Percentiles rank a stretch among this genome's conserved stretches.
These are phyloP conservation scores for Solanum chacoense DNA, from an alignment of 305 asterid genomes.

Conservation along the genomic window DNA sequence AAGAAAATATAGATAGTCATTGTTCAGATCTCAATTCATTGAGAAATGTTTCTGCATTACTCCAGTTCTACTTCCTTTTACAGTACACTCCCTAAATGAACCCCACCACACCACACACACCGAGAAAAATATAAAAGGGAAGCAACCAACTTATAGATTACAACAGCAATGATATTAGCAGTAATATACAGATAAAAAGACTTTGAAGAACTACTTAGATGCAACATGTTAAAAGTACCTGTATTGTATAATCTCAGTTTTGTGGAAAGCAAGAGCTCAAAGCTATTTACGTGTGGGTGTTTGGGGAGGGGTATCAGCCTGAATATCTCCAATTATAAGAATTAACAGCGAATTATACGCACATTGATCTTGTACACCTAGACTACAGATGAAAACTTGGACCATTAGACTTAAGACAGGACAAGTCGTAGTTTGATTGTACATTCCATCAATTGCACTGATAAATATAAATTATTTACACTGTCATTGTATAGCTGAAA, in stretches of 20 bases:
- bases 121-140: background rate
- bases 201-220: background rate
- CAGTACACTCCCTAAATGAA: background rate
- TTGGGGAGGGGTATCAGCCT: background rate
- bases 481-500: background rate
- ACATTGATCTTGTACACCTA: background rate
- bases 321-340: background rate
- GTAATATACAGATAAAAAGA: background rate
- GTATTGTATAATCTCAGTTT: background rate
- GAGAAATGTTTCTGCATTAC: background rate
- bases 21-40: background rate
- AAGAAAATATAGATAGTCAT: background rate
- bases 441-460: background rate
- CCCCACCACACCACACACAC: background rate
- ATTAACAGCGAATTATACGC: background rate
- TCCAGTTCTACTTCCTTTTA: background rate
- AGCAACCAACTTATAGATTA: background rate
- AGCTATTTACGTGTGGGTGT: background rate
- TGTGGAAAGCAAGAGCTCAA: background rate
- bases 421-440: background rate
- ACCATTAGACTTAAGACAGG: background rate
- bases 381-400: background rate
- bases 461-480: background rate
- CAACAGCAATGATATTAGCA: background rate
- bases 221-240: background rate